Percentiles rank a stretch among this genome's conserved stretches.
phyloP scores from a whole-genome alignment of 306 rosid species.

The Glycine latifolia region DNA sequence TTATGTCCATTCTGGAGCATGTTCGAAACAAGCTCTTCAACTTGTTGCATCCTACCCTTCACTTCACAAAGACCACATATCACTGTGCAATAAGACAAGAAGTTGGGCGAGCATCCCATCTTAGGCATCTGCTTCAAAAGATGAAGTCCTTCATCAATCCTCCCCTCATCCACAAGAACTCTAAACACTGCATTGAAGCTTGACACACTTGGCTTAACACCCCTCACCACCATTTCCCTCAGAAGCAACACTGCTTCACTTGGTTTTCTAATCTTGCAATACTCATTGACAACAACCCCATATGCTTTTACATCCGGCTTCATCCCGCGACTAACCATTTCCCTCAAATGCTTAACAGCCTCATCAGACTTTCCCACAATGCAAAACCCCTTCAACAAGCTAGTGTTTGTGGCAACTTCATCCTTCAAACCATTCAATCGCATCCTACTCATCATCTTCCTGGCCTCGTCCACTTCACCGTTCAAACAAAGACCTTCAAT shows the following conservation, averaged over 20 bases:
- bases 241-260: conserved; percentile 56
- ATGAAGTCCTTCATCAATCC: conserved; percentile 50
- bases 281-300: conserved; percentile 54
- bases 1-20: conserved; percentile 59
- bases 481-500: conserved; percentile 61
- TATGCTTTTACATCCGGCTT: conserved; percentile 56
- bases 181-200: conserved; percentile 58
- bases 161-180: conserved; percentile 53
- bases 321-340: conserved; percentile 53
- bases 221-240: conserved; percentile 55
- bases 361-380: conserved; percentile 55
- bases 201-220: conserved; percentile 56
- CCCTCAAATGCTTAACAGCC: conserved; percentile 52
- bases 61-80: conserved; percentile 52
- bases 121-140: conserved; percentile 60
- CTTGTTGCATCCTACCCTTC: conserved; percentile 54
- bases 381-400: conserved; percentile 63
- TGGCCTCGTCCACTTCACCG: conserved; percentile 58
- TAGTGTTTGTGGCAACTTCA: conserved; percentile 55
- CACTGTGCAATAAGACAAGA: conserved; percentile 54
- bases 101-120: conserved; percentile 63
- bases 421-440: conserved; percentile 64
- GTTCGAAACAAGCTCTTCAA: conserved; percentile 54
- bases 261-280: conserved; percentile 54
- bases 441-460: conserved; percentile 62